These are phyloP conservation scores for Diplodia mutila DNA, from an alignment of 2,329 filamentous ascomycete species.

Conservation along the genomic window DNA sequence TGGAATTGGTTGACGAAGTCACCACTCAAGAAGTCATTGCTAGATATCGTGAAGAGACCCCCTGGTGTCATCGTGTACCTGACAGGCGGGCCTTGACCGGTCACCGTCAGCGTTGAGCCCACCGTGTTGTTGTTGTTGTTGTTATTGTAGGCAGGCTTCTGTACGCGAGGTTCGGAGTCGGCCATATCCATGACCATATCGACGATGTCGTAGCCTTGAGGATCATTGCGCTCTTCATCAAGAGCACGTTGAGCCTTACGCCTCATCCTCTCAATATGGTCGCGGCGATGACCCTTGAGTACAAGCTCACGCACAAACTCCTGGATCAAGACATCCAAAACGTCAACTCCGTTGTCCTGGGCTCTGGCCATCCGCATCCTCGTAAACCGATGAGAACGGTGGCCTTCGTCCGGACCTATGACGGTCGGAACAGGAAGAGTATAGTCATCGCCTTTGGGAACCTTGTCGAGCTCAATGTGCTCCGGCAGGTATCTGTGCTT, in stretches of 20 bases:
- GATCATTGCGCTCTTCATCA: slow-evolving; percentile 30
- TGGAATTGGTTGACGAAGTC: too few species aligned
- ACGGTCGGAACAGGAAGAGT: slow-evolving; percentile 28
- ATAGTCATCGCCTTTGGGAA: slow-evolving; percentile 30
- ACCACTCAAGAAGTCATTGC: neutral
- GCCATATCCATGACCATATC: slow-evolving; percentile 36
- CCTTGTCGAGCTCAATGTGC: slow-evolving; percentile 33
- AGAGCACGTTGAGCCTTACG: slow-evolving; percentile 29
- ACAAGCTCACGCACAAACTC: slow-evolving; percentile 32
- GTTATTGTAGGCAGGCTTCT: neutral
- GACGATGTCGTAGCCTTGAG: slow-evolving; percentile 34
- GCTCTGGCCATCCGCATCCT: slow-evolving; percentile 36
- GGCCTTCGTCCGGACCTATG: slow-evolving; percentile 6
- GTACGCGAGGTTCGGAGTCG: neutral
- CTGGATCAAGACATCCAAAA: slow-evolving; percentile 34
- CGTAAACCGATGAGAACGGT: slow-evolving; percentile 28
- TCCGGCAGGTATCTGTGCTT: slow-evolving; percentile 35
- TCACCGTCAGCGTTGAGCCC: neutral
- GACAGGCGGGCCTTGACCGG: neutral
- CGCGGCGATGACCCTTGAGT: slow-evolving; percentile 30
- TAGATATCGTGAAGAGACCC: neutral
- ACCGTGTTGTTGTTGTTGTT: neutral
- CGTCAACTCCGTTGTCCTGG: slow-evolving; percentile 35
- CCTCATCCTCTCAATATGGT: slow-evolving; percentile 31
- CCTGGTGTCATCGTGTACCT: neutral